Evolutionary conservation across 2,329 filamentous ascomycete species (phyloP), one percentile per base, ranked within the genome.

Genomic region (Stromatinia cepivora): DNA sequence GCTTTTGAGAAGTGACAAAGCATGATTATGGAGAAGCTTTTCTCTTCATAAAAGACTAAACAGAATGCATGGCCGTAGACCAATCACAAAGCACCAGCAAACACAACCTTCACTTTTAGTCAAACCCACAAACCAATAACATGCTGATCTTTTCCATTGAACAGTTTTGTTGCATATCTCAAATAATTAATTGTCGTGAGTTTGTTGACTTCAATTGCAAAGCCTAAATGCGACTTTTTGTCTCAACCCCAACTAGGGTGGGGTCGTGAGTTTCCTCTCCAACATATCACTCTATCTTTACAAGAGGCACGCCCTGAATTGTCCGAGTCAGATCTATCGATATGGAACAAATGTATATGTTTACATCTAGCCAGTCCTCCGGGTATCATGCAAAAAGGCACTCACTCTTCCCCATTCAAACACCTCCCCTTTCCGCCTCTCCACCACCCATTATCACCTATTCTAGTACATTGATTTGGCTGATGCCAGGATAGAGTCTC

Each of bases 1-100:
- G 4, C 39, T 1, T n/a, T 36, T 15, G 39, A 59, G 22, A 20
- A 36, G 28, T 25, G 22, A 50, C 2, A 25, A 63, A 50, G 45
- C 4, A 50, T 39, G 31, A 50, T 36, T 48, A 48, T 63, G 31
- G 31, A 63, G 46, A 36, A 25, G 28, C 22, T 34, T 20, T 63
- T 39, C 7, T 52, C 45, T 48, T 20, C 53, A 57, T 79, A 75
- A 25, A 52, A 50, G 59, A 63, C 31, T 39, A 36, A n/a, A 15
- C 22, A 63, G 13, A 25, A 50, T 52, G n/a, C 22, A 50, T 50
- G 45, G 46, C 46, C n/a, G 50, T 11, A 52, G 46, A 39, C 61
- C 46, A 64, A 42, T 53, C 61, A 64, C 22, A 39, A 36, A 22
- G n/a, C 34, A 64, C 46, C 34, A 52, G 31, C 46, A 52, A 52